Evolutionary conservation across 305 asterid genomes (phyloP).

Genomic region (Fraxinus sp.): DNA sequence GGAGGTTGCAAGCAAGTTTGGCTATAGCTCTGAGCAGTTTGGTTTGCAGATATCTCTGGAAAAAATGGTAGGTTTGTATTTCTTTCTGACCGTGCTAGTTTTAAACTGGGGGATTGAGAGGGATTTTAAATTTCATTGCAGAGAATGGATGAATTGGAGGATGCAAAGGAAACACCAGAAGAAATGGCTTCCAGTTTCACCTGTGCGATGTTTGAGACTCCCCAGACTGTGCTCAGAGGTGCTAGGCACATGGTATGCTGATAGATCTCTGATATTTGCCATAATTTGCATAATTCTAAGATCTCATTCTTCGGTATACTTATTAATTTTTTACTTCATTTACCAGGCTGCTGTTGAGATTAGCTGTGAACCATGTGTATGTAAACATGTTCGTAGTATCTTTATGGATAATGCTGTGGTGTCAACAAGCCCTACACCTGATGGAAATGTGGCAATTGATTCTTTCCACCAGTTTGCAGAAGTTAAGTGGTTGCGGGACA

Average conservation of each 20-base stretch:
- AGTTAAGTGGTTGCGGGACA: slow-evolving; percentile 89
- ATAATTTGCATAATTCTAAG: neutral
- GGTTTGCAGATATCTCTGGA: slow-evolving; percentile 79
- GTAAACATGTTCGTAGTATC: slow-evolving; percentile 82
- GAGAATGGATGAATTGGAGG: slow-evolving; percentile 91
- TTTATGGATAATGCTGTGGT: slow-evolving; percentile 85
- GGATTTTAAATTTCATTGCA: slow-evolving; percentile 30
- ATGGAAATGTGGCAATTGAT: slow-evolving; percentile 82
- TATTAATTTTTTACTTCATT: slow-evolving; percentile 16
- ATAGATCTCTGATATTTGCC: slow-evolving; percentile 6
- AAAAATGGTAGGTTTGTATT: slow-evolving; percentile 56
- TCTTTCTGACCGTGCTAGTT: slow-evolving; percentile 21
- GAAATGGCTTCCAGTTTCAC: slow-evolving; percentile 91
- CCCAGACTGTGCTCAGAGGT: slow-evolving; percentile 84
- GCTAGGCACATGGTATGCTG: slow-evolving; percentile 92
- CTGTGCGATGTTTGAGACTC: slow-evolving; percentile 71
- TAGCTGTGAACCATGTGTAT: slow-evolving; percentile 88
- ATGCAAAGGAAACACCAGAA: slow-evolving; percentile 93
- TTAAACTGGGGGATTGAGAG: slow-evolving; percentile 12
- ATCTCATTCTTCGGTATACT: neutral
- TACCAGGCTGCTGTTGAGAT: slow-evolving; percentile 94
- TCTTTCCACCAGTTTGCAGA: slow-evolving; percentile 84
- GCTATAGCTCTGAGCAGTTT: slow-evolving; percentile 94
- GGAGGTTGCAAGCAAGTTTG: slow-evolving; percentile 96
- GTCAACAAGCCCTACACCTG: slow-evolving; percentile 81